Evolutionary conservation across 202 grass and related monocot genomes (phyloP).

Genomic region (Eragrostis tef): DNA sequence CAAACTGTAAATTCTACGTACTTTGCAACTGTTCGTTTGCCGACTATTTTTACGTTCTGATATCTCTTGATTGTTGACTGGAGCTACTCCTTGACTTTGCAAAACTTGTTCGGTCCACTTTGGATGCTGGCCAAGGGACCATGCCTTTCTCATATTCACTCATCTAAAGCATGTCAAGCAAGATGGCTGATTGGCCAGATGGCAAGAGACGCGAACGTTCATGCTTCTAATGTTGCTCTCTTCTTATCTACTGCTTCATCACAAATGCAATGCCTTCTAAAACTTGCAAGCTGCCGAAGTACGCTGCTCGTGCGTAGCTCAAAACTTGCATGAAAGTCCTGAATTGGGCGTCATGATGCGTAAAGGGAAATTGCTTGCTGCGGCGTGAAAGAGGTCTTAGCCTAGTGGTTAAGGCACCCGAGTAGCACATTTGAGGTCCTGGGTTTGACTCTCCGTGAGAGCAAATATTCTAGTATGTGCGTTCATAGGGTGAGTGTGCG

Average conservation of each 20-base stretch:
- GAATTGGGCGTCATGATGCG: neutral
- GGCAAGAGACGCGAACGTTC: constrained; percentile 4
- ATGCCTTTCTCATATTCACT: constrained; percentile 49
- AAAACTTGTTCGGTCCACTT: neutral
- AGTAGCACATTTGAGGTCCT: no score
- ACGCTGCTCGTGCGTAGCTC: neutral
- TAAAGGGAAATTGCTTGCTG: constrained; percentile 15
- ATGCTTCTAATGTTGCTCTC: constrained; percentile 11
- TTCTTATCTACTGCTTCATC: constrained; percentile 27
- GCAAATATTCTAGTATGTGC: no score
- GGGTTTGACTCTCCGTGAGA: no score
- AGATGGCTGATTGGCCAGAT: constrained; percentile 18
- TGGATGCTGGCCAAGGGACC: neutral
- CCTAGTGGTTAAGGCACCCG: no score
- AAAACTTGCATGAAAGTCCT: neutral
- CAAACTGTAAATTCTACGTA: neutral
- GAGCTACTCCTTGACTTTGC: neutral
- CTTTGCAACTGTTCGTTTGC: neutral
- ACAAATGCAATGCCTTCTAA: neutral
- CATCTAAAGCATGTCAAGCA: constrained; percentile 43
- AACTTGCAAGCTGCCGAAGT: constrained; percentile 24
- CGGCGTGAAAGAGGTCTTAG: no score
- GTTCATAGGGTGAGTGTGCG: no score
- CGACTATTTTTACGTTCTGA: neutral
- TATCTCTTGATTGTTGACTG: constrained; percentile 6